Conservation (phyloP, 306 rosid genomes). For the Vigna radiata region DNA sequence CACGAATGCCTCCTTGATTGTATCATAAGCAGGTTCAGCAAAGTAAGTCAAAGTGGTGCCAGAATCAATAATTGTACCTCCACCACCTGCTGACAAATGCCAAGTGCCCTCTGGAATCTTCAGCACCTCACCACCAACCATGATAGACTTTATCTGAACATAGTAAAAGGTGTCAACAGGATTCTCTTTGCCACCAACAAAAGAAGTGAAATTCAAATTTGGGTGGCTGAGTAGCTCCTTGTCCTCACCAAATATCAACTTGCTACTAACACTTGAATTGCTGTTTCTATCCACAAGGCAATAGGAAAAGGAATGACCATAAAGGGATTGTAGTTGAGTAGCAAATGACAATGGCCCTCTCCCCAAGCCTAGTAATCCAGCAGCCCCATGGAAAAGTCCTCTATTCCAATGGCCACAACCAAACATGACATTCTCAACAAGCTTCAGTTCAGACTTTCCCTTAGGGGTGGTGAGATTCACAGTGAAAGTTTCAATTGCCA, state of each 20-base stretch:
- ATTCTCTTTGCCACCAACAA: constrained; percentile 69
- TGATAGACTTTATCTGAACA: constrained; percentile 63
- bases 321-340: constrained; percentile 80
- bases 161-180: constrained; percentile 84
- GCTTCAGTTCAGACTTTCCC: constrained; percentile 55
- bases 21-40: constrained; percentile 73
- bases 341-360: constrained; percentile 87
- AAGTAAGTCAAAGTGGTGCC: constrained; percentile 87
- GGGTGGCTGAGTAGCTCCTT: constrained; percentile 61
- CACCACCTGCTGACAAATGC: constrained; percentile 61
- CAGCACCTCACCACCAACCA: constrained; percentile 69
- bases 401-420: constrained; percentile 97
- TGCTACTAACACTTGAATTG: constrained; percentile 73
- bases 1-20: constrained; percentile 67
- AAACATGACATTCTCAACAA: constrained; percentile 79
- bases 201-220: constrained; percentile 70
- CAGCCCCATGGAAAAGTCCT: constrained; percentile 89
- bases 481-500: constrained; percentile 72
- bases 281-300: constrained; percentile 87
- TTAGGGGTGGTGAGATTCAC: constrained; percentile 65
- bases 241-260: constrained; percentile 83
- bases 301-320: constrained; percentile 87
- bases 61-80: constrained; percentile 88
- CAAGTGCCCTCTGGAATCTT: constrained; percentile 69
- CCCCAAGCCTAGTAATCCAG: constrained; percentile 84